These are phyloP conservation scores for Marsdenia floribunda DNA, from an alignment of 257 asterid species.

Conservation along the genomic window DNA sequence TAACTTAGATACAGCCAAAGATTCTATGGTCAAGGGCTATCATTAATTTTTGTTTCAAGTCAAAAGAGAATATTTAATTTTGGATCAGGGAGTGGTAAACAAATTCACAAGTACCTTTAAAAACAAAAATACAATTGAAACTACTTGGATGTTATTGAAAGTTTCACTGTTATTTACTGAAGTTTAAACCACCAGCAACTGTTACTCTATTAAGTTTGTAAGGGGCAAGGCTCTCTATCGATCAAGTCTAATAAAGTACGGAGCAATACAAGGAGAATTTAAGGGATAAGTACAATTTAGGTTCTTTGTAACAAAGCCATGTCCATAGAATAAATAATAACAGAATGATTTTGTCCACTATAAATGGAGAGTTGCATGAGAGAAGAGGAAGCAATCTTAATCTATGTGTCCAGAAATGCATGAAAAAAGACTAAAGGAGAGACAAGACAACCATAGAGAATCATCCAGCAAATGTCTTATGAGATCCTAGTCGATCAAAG, in stretches of 20 bases:
- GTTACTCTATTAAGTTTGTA: background rate
- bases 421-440: background rate
- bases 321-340: background rate
- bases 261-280: too few species aligned
- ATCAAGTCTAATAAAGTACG: background rate
- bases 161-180: background rate
- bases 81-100: background rate
- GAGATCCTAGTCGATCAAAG: background rate
- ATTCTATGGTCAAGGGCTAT: background rate
- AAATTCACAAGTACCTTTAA: background rate
- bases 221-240: background rate
- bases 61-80: background rate
- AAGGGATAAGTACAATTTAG: background rate
- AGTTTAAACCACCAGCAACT: background rate
- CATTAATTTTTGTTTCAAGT: background rate
- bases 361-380: background rate
- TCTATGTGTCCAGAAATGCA: background rate
- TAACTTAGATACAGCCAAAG: background rate
- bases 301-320: background rate
- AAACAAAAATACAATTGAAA: background rate
- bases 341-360: background rate
- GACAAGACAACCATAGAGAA: background rate
- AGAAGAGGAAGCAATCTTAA: background rate
- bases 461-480: background rate
- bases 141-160: background rate